phyloP scores from a whole-genome alignment of 169 alveolate genomes.

The Plasmodium chabaudi region DNA sequence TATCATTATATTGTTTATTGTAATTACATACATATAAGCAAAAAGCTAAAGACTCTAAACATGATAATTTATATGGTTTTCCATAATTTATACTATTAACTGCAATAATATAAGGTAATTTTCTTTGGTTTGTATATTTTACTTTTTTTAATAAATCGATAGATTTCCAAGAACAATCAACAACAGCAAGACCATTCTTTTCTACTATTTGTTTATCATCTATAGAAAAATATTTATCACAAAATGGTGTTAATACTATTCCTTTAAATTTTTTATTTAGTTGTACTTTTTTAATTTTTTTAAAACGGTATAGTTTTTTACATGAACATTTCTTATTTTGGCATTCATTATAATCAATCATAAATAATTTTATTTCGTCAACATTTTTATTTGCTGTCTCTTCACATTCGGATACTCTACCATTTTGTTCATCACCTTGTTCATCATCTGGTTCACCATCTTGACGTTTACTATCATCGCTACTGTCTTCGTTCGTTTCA shows the following conservation, averaged over 20 bases:
- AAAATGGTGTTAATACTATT: conserved; percentile 75
- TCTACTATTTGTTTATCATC: conserved; percentile 63
- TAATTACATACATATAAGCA: conserved; percentile 75
- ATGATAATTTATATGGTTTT: conserved; percentile 75
- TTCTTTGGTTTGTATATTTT: conserved; percentile 70
- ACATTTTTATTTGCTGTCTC: not conserved
- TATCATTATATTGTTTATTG: conserved; percentile 63
- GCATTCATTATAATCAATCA: conserved; percentile 76
- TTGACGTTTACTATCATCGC: not conserved
- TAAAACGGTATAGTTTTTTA: conserved; percentile 71
- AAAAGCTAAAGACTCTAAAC: conserved; percentile 75
- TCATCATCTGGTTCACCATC: not conserved
- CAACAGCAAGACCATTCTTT: conserved; percentile 59
- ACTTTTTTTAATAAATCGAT: conserved; percentile 65
- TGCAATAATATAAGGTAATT: conserved; percentile 73
- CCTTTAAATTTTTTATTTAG: conserved; percentile 75
- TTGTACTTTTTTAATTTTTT: conserved; percentile 69
- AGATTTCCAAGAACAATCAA: conserved; percentile 78
- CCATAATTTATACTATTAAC: conserved; percentile 77
- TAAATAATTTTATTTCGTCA: conserved; percentile 48
- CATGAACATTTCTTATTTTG: conserved; percentile 76
- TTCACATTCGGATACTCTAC: not conserved
- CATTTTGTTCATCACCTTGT: not conserved
- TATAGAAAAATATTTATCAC: conserved; percentile 71
- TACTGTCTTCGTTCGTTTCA: not conserved